Conservation (phyloP, 306 rosid genomes). For the Parietaria judaica region DNA sequence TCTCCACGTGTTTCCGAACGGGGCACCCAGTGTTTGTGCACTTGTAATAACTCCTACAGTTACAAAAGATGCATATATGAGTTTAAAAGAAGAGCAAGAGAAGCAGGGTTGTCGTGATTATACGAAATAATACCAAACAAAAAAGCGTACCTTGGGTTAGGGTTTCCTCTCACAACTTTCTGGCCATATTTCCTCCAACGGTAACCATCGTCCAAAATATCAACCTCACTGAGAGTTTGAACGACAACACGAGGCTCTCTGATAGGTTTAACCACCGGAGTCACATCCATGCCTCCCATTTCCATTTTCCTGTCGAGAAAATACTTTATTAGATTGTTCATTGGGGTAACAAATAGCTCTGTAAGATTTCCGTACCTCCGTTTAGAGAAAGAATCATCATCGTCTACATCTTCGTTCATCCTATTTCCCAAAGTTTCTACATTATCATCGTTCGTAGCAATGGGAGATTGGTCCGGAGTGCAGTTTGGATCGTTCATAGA, state of each 20-base stretch:
- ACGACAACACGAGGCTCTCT: slow-evolving; percentile 97
- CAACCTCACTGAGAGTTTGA: slow-evolving; percentile 95
- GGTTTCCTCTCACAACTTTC: slow-evolving; percentile 98
- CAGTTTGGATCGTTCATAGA: slow-evolving; percentile 54
- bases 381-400: slow-evolving; percentile 76
- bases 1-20: slow-evolving; percentile 91
- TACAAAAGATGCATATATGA: slow-evolving; percentile 13
- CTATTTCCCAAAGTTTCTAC: slow-evolving; percentile 51
- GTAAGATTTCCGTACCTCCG: slow-evolving; percentile 51
- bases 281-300: slow-evolving; percentile 48
- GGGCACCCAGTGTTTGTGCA: slow-evolving; percentile 96
- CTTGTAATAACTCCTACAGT: slow-evolving; percentile 84
- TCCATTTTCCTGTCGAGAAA: slow-evolving; percentile 72
- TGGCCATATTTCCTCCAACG: slow-evolving; percentile 99
- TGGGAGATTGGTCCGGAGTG: slow-evolving; percentile 49
- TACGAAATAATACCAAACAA: too few species aligned
- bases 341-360: slow-evolving; percentile 12
- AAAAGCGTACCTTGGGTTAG: slow-evolving; percentile 79
- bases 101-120: too few species aligned
- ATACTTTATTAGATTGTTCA: slow-evolving; percentile 10
- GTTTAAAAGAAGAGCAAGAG: too few species aligned
- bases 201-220: slow-evolving; percentile 96
- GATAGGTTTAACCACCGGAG: slow-evolving; percentile 84
- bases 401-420: slow-evolving; percentile 60
- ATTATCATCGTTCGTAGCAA: slow-evolving; percentile 42